Evolutionary conservation across 2,329 filamentous ascomycete genomes (phyloP), one percentile per base, ranked within the genome.

Genomic region (Colletotrichum sp.): DNA sequence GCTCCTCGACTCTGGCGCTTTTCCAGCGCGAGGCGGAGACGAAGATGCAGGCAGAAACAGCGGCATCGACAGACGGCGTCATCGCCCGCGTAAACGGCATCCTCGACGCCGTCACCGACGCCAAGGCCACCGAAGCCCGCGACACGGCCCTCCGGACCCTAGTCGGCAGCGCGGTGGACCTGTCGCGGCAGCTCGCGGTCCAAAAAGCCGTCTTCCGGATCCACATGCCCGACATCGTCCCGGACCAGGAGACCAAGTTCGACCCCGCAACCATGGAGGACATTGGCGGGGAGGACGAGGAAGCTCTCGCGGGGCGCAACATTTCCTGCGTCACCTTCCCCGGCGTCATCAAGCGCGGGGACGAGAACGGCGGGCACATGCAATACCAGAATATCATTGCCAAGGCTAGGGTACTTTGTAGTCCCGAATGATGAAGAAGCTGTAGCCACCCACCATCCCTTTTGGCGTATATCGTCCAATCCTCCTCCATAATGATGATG

Each of bases 381-480:
- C 89, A 93, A 79, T 89, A 91, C 76, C 87, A 88, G 56, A 94
- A 94, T 80, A 87, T 94, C 61, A 90, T 94, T 77, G 85, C 89
- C 74, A 94, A 93, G 83, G 91, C 92, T n/a, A 90, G 89, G 78
- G 92, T 94, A 7, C 83, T 94, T 64, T 93, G 92, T 80, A 85
- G 84, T 66, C 85, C 88, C 10, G 88, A 89, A 79, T 87, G 81
- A 52, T 21, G 61, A 32, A 34, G n/a, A 18, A 38, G 32, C 70
- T 38, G 48, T 28, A 16, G 38, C 55, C 24, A 26, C n/a, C 61
- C 32, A 43, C 12, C 61, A 61, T 13, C 16, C 9, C 56, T 7
- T 61, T 32, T 10, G 18, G 18, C 12, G 58, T 32, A 32, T 21
- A 21, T 15, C 34, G 12, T 38, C 61, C 21, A 64, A 43, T 28